phyloP scores from a whole-genome alignment of 805 yeast species.

The Metschnikowia drakensbergensis region DNA sequence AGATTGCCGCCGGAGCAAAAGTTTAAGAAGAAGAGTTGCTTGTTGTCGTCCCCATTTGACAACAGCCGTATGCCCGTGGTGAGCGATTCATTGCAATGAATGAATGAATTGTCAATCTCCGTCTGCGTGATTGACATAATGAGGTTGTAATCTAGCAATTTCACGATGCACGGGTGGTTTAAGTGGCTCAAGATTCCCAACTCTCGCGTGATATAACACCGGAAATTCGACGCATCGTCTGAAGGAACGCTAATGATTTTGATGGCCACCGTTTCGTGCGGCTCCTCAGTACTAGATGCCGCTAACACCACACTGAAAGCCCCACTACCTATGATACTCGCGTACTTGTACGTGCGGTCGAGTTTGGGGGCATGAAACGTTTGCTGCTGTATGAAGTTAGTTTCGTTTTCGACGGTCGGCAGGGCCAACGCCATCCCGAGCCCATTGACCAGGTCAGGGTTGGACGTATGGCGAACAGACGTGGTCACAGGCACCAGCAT shows the following conservation, averaged over 20 bases:
- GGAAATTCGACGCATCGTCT: constrained; percentile 27
- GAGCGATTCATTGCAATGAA: neutral
- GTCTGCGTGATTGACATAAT: constrained; percentile 23
- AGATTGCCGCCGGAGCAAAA: constrained; percentile 85
- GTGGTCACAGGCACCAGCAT: neutral
- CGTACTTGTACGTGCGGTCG: constrained; percentile 11
- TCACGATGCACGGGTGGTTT: constrained; percentile 67
- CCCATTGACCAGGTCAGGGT: constrained; percentile 5
- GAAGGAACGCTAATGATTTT: constrained; percentile 53
- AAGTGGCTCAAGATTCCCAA: constrained; percentile 55
- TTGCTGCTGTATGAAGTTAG: neutral
- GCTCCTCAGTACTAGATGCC: constrained; percentile 32
- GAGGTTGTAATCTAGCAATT: constrained; percentile 50
- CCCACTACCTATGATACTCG: constrained; percentile 54
- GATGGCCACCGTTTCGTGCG: constrained; percentile 52
- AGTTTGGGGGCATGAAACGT: constrained; percentile 13
- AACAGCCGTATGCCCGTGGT: neutral
- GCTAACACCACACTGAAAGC: constrained; percentile 63
- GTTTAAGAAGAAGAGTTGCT: constrained; percentile 58
- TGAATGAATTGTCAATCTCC: constrained; percentile 21
- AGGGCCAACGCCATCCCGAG: constrained; percentile 8
- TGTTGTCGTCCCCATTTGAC: constrained; percentile 19
- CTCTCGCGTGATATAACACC: constrained; percentile 54
- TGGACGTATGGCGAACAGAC: constrained; percentile 11
- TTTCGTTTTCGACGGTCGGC: constrained; percentile 13